Base-by-base conservation (phyloP, 257 asterid species). In the Petrea volubilis region DNA sequence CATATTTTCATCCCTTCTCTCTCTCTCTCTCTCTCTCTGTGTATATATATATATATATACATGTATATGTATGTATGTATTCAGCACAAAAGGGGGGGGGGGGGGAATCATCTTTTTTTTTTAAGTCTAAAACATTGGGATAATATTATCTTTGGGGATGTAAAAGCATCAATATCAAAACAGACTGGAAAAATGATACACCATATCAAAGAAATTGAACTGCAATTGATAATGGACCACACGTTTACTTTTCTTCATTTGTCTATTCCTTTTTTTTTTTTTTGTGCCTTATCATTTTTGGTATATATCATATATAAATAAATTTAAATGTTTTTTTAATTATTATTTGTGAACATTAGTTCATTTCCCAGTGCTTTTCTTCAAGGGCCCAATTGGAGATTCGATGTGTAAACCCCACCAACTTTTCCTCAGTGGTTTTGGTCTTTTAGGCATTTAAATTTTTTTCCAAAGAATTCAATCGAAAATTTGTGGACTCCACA, bases 101-200 rank as follows among this genome's bases (percentile, higher is more conserved):
- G n/a, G n/a, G n/a, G n/a, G n/a, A n/a, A 1, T 20, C 40, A 6
- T 3, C 6, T 23, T 49, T 25, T 46, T 33, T 58, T 53, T 53
- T 52, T 38, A 6, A 18, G 56, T 57, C 33, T 46, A 18, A 15
- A 74, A 38, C 7, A 34, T n/a, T 18, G 53, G 14, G 9, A 11
- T 4, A 52, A 33, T 27, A 59, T 5, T 38, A 24, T 18, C n/a
- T n/a, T n/a, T 21, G 5, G 28, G 60, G 34, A 28, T 51, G 36
- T 24, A 66, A 71, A 67, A 72, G 68, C n/a, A 55, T 55, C 77
- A 78, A 77, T 67, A 74, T 76, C 61, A 63, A 64, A 47, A 47
- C 38, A 68, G 21, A 38, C 27, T 71, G 70, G 46, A 62, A 41
- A 62, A 41, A 40, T 44, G 28, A 46, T 28, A 21, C 28, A 56